Percentiles rank a stretch among this genome's conserved stretches.
Conservation (phyloP, 1,284 basidiomycete genomes). For the Moesziomyces aphidis region DNA sequence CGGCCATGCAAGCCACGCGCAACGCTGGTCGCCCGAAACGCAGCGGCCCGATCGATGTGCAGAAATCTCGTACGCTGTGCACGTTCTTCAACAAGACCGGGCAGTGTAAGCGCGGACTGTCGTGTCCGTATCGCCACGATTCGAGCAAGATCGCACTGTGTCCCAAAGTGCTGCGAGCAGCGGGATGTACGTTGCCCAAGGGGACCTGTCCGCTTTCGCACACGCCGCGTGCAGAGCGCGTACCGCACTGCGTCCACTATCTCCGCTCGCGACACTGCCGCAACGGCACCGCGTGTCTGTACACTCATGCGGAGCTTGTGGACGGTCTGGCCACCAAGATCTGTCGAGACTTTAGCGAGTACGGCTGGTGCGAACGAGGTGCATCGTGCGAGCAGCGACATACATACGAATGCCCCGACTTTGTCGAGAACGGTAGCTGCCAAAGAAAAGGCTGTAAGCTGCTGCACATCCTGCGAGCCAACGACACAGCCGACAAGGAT, state of each 20-base stretch:
- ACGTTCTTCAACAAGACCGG: conserved; percentile 61
- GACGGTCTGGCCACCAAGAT: conserved; percentile 31
- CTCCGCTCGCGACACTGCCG: conserved; percentile 50
- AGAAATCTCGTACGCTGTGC: conserved; percentile 47
- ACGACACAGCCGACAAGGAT: conserved; percentile 2
- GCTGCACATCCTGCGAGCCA: conserved; percentile 54
- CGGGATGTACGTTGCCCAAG: conserved; percentile 53
- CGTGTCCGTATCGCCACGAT: conserved; percentile 64
- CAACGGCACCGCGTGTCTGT: conserved; percentile 59
- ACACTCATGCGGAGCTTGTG: conserved; percentile 51
- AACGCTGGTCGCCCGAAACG: conserved; percentile 1
- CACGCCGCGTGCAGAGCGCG: conserved; percentile 41
- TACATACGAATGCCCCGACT: conserved; percentile 65
- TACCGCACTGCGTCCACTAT: conserved; percentile 66
- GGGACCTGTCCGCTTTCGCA: conserved; percentile 64
- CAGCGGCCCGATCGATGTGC: conserved; percentile 13
- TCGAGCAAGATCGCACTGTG: conserved; percentile 60
- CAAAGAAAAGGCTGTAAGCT: conserved; percentile 50
- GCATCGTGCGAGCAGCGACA: conserved; percentile 52
- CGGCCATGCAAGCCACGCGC: conserved; percentile 45
- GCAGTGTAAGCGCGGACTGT: conserved; percentile 61
- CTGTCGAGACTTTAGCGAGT: conserved; percentile 55
- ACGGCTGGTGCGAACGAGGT: conserved; percentile 64
- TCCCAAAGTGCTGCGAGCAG: conserved; percentile 56
- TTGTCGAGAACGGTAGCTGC: conserved; percentile 58